Evolutionary conservation across 164 flowering plant genomes (phyloP).

Genomic region (Magnolia officinalis): DNA sequence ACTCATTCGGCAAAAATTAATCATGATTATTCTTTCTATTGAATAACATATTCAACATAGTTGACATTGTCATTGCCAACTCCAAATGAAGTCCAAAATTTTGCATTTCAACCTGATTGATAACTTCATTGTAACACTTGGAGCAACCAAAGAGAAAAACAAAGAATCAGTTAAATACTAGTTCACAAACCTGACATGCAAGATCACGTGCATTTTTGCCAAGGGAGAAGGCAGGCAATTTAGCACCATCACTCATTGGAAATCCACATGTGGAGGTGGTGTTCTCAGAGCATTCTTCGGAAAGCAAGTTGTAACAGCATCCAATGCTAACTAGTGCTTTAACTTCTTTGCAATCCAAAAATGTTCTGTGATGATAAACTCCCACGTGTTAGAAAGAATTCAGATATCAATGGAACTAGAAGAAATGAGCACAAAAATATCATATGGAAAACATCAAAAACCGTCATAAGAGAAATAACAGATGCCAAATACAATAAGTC

Average conservation of each 20-base stretch:
- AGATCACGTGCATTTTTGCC: slow-evolving; percentile 84
- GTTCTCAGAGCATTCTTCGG: slow-evolving; percentile 44
- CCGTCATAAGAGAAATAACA: background rate
- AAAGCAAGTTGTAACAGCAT: slow-evolving; percentile 86
- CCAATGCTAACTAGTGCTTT: slow-evolving; percentile 86
- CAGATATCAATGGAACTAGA: background rate
- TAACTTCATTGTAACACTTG: background rate
- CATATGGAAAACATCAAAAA: background rate
- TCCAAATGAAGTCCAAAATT: too few relatives aligned
- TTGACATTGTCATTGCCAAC: too few relatives aligned
- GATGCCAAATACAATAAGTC: background rate
- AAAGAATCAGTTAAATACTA: background rate
- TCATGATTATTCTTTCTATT: too few relatives aligned
- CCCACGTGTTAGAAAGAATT: background rate
- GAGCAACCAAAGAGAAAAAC: background rate
- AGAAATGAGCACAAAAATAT: background rate
- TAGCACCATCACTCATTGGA: slow-evolving; percentile 67
- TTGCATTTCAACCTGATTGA: too few relatives aligned
- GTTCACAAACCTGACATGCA: slow-evolving; percentile 73
- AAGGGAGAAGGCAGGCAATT: slow-evolving; percentile 37
- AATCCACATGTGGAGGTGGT: slow-evolving; percentile 46
- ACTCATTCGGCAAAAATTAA: too few relatives aligned
- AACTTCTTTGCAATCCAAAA: slow-evolving; percentile 62
- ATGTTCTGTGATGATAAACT: slow-evolving; percentile 44
- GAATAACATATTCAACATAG: too few relatives aligned